Evolutionary conservation across 225 moss, liverwort and hornwort genomes (phyloP), one percentile per base, ranked within the genome.

Genomic region (Pseudisothecium myosuroides): DNA sequence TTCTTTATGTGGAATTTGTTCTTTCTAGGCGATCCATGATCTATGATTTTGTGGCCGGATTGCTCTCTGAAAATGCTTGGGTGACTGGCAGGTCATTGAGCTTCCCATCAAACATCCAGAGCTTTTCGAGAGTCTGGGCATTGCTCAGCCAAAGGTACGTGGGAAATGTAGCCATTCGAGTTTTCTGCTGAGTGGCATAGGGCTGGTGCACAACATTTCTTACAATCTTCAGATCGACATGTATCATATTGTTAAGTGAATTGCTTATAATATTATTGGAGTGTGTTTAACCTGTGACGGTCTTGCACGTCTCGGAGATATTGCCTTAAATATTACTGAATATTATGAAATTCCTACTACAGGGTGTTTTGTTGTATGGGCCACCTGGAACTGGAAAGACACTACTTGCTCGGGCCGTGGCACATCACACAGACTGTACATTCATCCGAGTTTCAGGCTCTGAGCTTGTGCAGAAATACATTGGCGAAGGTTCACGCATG

Each of bases 21-120:
- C 11, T 28, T 76, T 68, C 28, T 31, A 88, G 87, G 81, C 20
- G 41, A 87, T 89, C 63, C 56, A 39, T 76, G 24, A 32, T 82
- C 13, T 47, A 21, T 84, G 76, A 24, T 47, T 64, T 90, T 77
- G 29, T 68, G 78, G 47, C 66, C 22, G 49, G 10, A 76, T n/a
- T 64, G 43, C 20, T 80, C 36, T 61, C 86, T 88, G 83, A 92
- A 67, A 37, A 61, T 86, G 62, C 23, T 88, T 90, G 87, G 87
- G 73, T 87, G 73, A 59, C 72, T 90, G 86, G 88, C 94, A 99
- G 98, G 97, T 99, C 68, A 97, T 99, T 85, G 99, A 99, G 92
- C 97, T 99, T 87, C 99, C 99, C 28, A 99, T 99, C 79, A 99
- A 99, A 87, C 99, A 99, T 93, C 99, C 96, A 64, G 99, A 99